phyloP scores from a whole-genome alignment of 768 basidiomycete genomes.

The Naganishia friedmannii region DNA sequence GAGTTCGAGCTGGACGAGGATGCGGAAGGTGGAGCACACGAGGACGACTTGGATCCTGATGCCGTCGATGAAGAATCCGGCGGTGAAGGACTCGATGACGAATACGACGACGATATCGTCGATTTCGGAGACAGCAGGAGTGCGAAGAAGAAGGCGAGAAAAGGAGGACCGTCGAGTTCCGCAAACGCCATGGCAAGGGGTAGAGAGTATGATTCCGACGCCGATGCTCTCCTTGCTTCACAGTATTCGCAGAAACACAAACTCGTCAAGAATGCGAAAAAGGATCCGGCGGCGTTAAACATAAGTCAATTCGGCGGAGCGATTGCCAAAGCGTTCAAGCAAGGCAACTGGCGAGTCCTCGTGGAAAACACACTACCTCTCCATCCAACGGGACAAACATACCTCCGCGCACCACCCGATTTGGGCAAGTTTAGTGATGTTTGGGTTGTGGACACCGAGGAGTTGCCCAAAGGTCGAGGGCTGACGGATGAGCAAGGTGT shows the following conservation, averaged over 20 bases:
- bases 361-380: conserved; percentile 18
- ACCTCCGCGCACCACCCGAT: conserved; percentile 18
- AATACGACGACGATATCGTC: conserved; percentile 15
- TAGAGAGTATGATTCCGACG: background rate
- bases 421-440: conserved; percentile 23
- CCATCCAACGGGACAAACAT: conserved; percentile 16
- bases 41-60: conserved; percentile 6
- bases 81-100: conserved; percentile 4
- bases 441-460: conserved; percentile 18
- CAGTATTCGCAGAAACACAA: background rate
- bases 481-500: background rate
- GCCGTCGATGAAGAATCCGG: conserved; percentile 4
- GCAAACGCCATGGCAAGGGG: background rate
- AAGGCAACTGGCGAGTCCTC: conserved; percentile 19
- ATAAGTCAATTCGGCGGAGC: conserved; percentile 9
- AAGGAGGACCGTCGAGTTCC: background rate
- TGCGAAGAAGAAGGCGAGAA: conserved; percentile 3
- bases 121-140: background rate
- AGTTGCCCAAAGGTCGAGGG: background rate
- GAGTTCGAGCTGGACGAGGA: conserved; percentile 23
- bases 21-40: conserved; percentile 1
- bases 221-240: conserved; percentile 6
- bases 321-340: conserved; percentile 22
- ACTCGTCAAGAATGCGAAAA: conserved; percentile 5
- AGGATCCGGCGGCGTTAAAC: background rate